phyloP scores from a whole-genome alignment of 2,329 filamentous ascomycete species.

The Fusarium palustre region DNA sequence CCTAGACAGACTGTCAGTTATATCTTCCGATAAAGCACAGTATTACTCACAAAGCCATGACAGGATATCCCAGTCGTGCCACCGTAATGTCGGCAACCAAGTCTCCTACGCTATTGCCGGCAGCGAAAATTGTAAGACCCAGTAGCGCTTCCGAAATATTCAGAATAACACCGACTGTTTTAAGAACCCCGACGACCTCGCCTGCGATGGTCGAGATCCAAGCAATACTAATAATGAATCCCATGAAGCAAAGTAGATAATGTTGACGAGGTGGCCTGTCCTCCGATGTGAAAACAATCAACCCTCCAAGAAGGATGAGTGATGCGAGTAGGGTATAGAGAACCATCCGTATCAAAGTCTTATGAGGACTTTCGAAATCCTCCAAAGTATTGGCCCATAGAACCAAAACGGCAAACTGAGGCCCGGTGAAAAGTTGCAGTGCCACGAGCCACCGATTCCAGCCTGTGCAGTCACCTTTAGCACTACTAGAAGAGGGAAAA shows the following conservation, averaged over 20 bases:
- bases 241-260: slow-evolving; percentile 84
- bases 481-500: slow-evolving; percentile 49
- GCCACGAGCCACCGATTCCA: slow-evolving; percentile 95
- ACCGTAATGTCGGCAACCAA: slow-evolving; percentile 95
- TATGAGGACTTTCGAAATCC: slow-evolving; percentile 65
- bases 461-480: slow-evolving; percentile 60
- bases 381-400: slow-evolving; percentile 76
- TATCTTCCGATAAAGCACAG: not conserved
- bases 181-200: slow-evolving; percentile 94
- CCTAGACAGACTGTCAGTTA: slow-evolving; percentile 50
- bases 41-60: slow-evolving; percentile 82
- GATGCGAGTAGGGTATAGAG: slow-evolving; percentile 77
- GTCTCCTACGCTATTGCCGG: slow-evolving; percentile 94
- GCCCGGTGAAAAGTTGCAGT: slow-evolving; percentile 87
- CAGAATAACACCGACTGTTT: slow-evolving; percentile 90
- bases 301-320: slow-evolving; percentile 70
- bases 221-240: slow-evolving; percentile 89
- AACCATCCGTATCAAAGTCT: slow-evolving; percentile 66
- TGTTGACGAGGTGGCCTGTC: slow-evolving; percentile 78
- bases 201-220: slow-evolving; percentile 98
- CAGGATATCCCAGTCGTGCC: slow-evolving; percentile 90
- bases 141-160: slow-evolving; percentile 95
- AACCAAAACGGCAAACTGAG: slow-evolving; percentile 82
- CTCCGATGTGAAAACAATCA: slow-evolving; percentile 77
- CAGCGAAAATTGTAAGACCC: slow-evolving; percentile 94